A percentile compares a stretch with the other conserved stretches of the same genome.
Conservation (phyloP, 106 monocot species). For the Dendrobium chrysotoxum region DNA sequence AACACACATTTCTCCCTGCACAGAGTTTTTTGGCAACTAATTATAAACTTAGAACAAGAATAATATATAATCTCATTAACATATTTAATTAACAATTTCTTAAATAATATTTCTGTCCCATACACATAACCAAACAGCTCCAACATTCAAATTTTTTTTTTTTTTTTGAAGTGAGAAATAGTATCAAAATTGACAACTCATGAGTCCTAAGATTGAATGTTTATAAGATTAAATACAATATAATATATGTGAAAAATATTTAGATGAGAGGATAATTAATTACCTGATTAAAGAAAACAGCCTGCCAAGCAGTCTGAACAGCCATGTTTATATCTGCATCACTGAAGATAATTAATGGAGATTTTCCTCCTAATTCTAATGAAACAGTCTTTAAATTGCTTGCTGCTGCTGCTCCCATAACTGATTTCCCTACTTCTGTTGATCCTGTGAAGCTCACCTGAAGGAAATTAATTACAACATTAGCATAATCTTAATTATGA, state of each 20-base stretch:
- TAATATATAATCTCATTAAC: no score
- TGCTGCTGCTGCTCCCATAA: conserved; percentile 48
- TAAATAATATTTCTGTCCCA: no score
- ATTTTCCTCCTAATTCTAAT: conserved; percentile 52
- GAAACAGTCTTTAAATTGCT: conserved; percentile 54
- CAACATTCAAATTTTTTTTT: not conserved
- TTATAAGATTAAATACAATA: no score
- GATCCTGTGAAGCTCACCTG: conserved; percentile 52
- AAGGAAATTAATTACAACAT: not conserved
- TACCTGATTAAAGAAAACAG: conserved; percentile 41
- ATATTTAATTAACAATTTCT: no score
- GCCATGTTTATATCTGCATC: conserved; percentile 50
- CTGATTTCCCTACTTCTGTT: conserved; percentile 34
- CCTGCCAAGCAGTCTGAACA: conserved; percentile 18
- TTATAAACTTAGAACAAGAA: no score
- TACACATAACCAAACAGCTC: no score
- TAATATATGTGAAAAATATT: no score
- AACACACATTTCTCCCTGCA: conserved; percentile 73
- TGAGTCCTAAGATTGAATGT: no score
- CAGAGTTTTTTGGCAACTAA: not conserved
- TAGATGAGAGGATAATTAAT: not conserved
- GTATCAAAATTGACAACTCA: no score
- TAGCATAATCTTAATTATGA: not conserved
- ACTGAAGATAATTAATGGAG: conserved; percentile 40
- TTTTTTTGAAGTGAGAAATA: not conserved